phyloP scores from a whole-genome alignment of 345 rosid species.

The Physaria fendleri region DNA sequence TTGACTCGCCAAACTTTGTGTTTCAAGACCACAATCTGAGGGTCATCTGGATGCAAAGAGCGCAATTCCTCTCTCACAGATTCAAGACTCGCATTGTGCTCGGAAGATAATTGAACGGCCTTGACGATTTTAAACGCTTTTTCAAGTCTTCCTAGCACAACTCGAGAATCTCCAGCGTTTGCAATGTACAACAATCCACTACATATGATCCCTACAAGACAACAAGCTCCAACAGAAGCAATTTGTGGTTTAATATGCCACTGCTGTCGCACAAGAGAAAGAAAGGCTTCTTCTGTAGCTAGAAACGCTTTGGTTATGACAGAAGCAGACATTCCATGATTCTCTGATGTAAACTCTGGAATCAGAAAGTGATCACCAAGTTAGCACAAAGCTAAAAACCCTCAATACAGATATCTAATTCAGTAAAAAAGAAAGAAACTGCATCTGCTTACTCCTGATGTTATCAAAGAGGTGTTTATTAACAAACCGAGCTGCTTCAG shows the following conservation, averaged over 20 bases:
- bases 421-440: neutral
- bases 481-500: conserved; percentile 32
- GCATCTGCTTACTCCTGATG: conserved; percentile 22
- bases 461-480: conserved; percentile 28
- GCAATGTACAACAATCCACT: conserved; percentile 47
- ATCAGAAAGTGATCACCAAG: conserved; percentile 40
- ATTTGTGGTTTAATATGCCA: conserved; percentile 46
- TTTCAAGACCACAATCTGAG: conserved; percentile 51
- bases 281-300: conserved; percentile 34
- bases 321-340: conserved; percentile 76
- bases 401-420: neutral
- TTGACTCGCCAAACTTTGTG: conserved; percentile 58
- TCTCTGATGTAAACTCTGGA: conserved; percentile 82
- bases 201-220: conserved; percentile 51
- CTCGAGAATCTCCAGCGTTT: conserved; percentile 56
- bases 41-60: conserved; percentile 50
- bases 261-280: conserved; percentile 31
- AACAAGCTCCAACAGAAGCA: conserved; percentile 59
- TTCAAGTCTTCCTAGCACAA: conserved; percentile 45
- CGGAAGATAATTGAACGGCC: conserved; percentile 47
- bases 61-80: conserved; percentile 54
- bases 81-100: conserved; percentile 51
- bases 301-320: conserved; percentile 33
- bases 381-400: conserved; percentile 8
- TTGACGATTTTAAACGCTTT: conserved; percentile 33